These are phyloP conservation scores for Fusarium stilboides DNA, from an alignment of 2,329 filamentous ascomycete genomes.

Conservation along the genomic window DNA sequence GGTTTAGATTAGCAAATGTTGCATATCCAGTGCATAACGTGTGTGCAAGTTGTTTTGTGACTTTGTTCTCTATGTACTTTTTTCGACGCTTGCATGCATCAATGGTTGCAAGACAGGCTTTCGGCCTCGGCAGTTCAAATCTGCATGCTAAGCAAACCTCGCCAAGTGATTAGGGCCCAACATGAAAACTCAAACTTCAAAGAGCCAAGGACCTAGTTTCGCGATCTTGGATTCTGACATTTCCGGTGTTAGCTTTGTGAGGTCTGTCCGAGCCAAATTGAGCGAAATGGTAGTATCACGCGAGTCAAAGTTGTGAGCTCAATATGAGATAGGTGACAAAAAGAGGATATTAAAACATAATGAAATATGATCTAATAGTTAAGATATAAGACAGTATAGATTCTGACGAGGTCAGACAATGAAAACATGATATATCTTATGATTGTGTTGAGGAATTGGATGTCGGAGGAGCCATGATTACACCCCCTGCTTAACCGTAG, in stretches of 20 bases:
- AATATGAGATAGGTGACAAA: too few relatives aligned
- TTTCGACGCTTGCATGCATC: constrained; percentile 16
- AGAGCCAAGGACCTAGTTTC: too few relatives aligned
- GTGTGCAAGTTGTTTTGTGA: constrained; percentile 34
- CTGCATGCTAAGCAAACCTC: not conserved
- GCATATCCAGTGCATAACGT: constrained; percentile 24
- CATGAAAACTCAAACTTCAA: constrained; percentile 14
- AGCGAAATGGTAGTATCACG: too few relatives aligned
- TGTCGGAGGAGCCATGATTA: not conserved
- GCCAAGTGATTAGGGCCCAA: constrained; percentile 4
- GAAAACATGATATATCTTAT: too few relatives aligned
- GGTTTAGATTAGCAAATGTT: constrained; percentile 3
- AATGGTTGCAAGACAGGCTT: constrained; percentile 35
- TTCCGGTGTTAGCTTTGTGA: not conserved
- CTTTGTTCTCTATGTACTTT: constrained; percentile 34
- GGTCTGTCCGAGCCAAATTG: too few relatives aligned
- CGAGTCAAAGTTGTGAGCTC: too few relatives aligned
- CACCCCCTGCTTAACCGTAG: constrained; percentile 43
- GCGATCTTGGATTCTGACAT: too few relatives aligned
- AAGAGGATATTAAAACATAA: too few relatives aligned
- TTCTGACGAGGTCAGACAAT: too few relatives aligned
- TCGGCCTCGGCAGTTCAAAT: constrained; percentile 9
- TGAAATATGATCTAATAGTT: too few relatives aligned
- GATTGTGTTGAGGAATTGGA: not conserved
- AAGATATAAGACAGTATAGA: too few relatives aligned